Base-by-base conservation (phyloP, 1,284 basidiomycete genomes). In the Tausonia pullulans region DNA sequence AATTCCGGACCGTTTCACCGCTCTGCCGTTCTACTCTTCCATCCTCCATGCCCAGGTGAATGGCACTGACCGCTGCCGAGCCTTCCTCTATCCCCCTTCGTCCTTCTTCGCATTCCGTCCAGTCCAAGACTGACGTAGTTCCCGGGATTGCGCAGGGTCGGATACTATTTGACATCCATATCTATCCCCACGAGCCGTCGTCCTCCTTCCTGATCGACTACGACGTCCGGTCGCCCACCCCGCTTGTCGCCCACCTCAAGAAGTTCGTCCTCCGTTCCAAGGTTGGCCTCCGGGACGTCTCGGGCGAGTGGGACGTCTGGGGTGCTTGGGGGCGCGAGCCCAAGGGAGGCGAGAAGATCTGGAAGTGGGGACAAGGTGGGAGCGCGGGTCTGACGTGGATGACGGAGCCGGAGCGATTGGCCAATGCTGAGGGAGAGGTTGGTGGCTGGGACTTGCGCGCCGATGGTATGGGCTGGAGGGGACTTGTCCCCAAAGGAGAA, bases 211-310 rank as follows among this genome's bases (percentile, higher is more conserved):
- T 88, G 63, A 76, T 93, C 80, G 63, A 71, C 5, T 64, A 72
- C 8, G 58, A 62, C 11, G 58, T 46, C 53, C 61, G 13, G 11
- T 81, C 85, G 61, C 81, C 82, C 14, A 80, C 81, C 0, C 76
- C 84, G 0, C 77, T 95, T 49, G 73, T 85, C 27, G 74, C 81
- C 39, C 78, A 87, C 69, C 79, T 96, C 67, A 90, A 88, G 70
- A 87, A 88, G 6, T 92, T 91, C 76, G 83, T 95, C 64, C 81
- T 99, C 2, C 85, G 95, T 5, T 86, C 90, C 43, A 96, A 93
- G 75, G 90, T 98, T 49, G 87, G 85, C 72, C 77, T 98, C 51
- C 80, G 82, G 59, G 87, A 92, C 72, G 86, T 87, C 0, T 83
- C 85, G 1, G 80, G 83, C 3, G 81, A 88, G 69, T 92, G 84